Base-by-base conservation (phyloP, 2,329 filamentous ascomycete genomes). In the Trichophyton benhamiae region DNA sequence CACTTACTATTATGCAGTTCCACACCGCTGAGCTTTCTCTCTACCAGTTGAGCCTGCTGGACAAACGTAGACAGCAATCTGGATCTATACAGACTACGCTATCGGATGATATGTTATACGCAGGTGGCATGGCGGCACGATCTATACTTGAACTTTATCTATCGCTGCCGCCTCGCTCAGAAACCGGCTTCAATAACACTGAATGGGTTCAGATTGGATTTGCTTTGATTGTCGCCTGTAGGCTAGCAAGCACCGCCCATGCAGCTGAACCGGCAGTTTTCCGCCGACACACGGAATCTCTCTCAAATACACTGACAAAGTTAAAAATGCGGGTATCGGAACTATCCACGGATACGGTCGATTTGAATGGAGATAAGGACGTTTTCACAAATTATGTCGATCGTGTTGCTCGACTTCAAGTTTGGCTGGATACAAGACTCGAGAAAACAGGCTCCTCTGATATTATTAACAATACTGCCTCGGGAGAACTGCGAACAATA, bases 131-230 rank as follows among this genome's bases (percentile, higher is more conserved):
- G 17, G 65, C 69, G 7, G 63, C 67, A n/a, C 66, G 66, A 13
- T 59, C 64, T 8, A 62, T 70, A 2, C 49, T 70, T 25, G 68
- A 71, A n/a, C 63, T 70, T 9, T 74, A 73, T 42, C 60, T 75
- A 3, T 69, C 68, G 52, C 65, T 76, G 0, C 73, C 74, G 2
- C 65, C 69, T 3, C 68, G 69, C 41, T 67, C 69, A 5, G 74
- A 77, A 60, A 67, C 71, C 52, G 65, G 66, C 0, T 68, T 76
- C 17, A 75, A 71, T 41, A 75, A 76, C 58, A 67, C 72, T 1
- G 69, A 75, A 62, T 76, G 75, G 74, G 67, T 77, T 1, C 74
- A 77, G 62, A 59, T 75, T 15, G 72, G 69, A 3, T 75, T 76
- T 61, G 69, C 65, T 27, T 62, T 69, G 61, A 61, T 70, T 8